A percentile compares a stretch with the other conserved stretches of the same genome.
These are phyloP conservation scores for Arctostaphylos glauca DNA, from an alignment of 148 eudicot genomes.

Conservation along the genomic window DNA sequence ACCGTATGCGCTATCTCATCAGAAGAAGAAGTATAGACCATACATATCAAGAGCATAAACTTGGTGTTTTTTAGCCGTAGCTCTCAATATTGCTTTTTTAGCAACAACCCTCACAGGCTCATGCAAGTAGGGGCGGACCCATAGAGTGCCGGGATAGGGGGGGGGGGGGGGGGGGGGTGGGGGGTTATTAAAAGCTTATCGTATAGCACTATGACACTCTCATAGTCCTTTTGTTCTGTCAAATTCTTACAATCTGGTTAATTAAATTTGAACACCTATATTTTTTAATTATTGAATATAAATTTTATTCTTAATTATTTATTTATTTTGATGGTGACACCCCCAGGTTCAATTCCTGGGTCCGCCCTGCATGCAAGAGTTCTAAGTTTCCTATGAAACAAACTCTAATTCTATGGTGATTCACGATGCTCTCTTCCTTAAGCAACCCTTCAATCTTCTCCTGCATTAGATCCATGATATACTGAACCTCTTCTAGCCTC, in stretches of 20 bases:
- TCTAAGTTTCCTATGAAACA: slow-evolving; percentile 27
- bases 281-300: too few relatives aligned
- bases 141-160: too few relatives aligned
- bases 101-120: slow-evolving; percentile 26
- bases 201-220: too few relatives aligned
- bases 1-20: slow-evolving; percentile 28
- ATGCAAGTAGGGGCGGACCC: too few relatives aligned
- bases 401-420: slow-evolving; percentile 34
- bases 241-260: too few relatives aligned
- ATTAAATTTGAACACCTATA: too few relatives aligned
- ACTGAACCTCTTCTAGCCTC: slow-evolving; percentile 32
- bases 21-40: slow-evolving; percentile 26
- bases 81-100: slow-evolving; percentile 24
- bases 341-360: too few relatives aligned
- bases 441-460: slow-evolving; percentile 44
- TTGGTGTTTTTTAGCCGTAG: slow-evolving; percentile 25
- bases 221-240: too few relatives aligned
- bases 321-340: too few relatives aligned
- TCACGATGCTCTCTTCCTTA: slow-evolving; percentile 34
- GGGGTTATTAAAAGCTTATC: too few relatives aligned
- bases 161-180: too few relatives aligned
- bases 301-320: too few relatives aligned
- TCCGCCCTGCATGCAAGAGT: slow-evolving; percentile 23
- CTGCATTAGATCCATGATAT: slow-evolving; percentile 35
- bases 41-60: slow-evolving; percentile 15